Conservation (phyloP, 306 rosid species). For the Cicer cuneatum region DNA sequence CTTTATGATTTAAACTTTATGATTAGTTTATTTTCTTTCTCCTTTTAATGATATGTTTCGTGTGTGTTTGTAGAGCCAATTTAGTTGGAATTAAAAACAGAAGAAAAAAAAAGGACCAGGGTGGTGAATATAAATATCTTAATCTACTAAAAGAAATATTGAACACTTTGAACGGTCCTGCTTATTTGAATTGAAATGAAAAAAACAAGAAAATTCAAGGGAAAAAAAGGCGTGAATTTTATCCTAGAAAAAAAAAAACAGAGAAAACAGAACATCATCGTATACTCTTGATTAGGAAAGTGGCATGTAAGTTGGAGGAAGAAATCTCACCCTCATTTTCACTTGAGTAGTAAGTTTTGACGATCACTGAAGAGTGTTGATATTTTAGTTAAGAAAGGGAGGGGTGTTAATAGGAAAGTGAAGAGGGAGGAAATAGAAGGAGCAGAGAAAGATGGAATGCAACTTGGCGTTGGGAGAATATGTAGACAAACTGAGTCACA, state of each 20-base stretch:
- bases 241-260: background rate
- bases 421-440: constrained; percentile 17
- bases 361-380: constrained; percentile 1
- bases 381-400: background rate
- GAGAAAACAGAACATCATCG: constrained; percentile 32
- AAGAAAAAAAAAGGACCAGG: constrained; percentile 11
- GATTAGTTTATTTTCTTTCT: background rate
- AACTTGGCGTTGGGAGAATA: constrained; percentile 27
- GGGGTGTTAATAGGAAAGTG: background rate
- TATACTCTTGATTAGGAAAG: background rate
- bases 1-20: background rate
- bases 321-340: constrained; percentile 78
- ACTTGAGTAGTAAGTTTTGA: constrained; percentile 43
- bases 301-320: background rate
- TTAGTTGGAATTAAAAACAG: background rate
- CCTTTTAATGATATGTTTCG: background rate
- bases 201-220: constrained; percentile 17
- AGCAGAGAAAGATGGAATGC: constrained; percentile 40
- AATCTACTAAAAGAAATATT: constrained; percentile 11
- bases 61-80: too few relatives aligned
- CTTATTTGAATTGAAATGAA: constrained; percentile 13
- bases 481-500: constrained; percentile 22
- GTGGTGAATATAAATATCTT: constrained; percentile 9
- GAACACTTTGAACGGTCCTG: background rate
- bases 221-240: background rate